These are phyloP conservation scores for Dothistroma septosporum DNA, from an alignment of 2,329 filamentous ascomycete species.

Conservation along the genomic window DNA sequence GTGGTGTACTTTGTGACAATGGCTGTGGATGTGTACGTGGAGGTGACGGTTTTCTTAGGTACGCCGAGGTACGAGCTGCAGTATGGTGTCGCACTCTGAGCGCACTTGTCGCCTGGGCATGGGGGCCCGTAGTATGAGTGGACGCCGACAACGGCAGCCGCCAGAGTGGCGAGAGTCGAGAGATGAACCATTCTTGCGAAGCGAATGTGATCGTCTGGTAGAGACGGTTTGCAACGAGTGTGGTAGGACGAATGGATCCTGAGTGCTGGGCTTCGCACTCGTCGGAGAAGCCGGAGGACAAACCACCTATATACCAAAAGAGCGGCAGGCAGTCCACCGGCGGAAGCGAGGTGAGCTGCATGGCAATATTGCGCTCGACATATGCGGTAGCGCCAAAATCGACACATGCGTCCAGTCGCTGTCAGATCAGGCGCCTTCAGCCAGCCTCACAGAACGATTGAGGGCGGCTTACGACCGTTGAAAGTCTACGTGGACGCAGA, in stretches of 20 bases:
- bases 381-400: not conserved
- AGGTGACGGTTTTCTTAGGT: constrained; percentile 3
- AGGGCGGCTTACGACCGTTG: not conserved
- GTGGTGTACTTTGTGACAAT: not conserved
- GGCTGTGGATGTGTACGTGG: not conserved
- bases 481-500: not conserved
- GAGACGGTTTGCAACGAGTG: not conserved
- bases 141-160: not conserved
- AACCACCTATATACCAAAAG: not conserved
- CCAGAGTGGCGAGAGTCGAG: not conserved
- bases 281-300: not conserved
- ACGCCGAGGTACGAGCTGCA: constrained; percentile 9
- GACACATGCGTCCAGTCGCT: not conserved
- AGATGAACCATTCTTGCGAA: not conserved
- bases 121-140: not conserved
- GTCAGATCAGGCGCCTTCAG: not conserved
- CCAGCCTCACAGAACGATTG: not conserved
- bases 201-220: not conserved
- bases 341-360: not conserved
- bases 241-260: not conserved
- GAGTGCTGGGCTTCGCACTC: not conserved
- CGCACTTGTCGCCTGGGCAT: constrained; percentile 8
- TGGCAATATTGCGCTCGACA: not conserved
- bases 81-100: constrained; percentile 1
- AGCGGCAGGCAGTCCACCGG: not conserved